A percentile compares a stretch with the other conserved stretches of the same genome.
Evolutionary conservation across 1,284 basidiomycete genomes (phyloP).

Genomic region (Hymenochaete sp.): DNA sequence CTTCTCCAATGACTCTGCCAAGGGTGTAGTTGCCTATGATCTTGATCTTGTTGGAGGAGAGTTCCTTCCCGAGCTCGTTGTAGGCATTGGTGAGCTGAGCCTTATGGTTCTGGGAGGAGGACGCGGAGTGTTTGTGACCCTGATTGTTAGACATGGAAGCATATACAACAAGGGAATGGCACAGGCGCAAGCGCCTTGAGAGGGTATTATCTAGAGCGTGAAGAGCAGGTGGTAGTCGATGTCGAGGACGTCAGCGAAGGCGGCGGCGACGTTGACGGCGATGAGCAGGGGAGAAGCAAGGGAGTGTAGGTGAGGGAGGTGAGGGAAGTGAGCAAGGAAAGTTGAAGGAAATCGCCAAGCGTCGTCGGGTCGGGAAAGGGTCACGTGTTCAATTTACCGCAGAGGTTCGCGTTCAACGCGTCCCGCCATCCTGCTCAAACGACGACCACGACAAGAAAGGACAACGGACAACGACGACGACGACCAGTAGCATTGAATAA

Average conservation of each 20-base stretch:
- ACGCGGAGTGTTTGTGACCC: slow-evolving; percentile 57
- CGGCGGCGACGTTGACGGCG: background rate
- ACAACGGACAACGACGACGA: background rate
- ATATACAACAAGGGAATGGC: slow-evolving; percentile 39
- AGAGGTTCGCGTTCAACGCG: too few species aligned
- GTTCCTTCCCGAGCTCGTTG: slow-evolving; percentile 92
- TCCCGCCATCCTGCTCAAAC: background rate
- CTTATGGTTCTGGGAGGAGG: slow-evolving; percentile 68
- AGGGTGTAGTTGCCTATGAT: slow-evolving; percentile 95
- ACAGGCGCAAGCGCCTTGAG: slow-evolving; percentile 26
- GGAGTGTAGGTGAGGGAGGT: too few species aligned
- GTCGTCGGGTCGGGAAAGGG: too few species aligned
- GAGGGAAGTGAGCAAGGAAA: too few species aligned
- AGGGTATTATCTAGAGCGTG: background rate
- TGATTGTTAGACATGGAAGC: slow-evolving; percentile 33
- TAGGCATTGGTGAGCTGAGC: slow-evolving; percentile 91
- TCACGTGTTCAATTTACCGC: too few species aligned
- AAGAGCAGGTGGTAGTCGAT: slow-evolving; percentile 1
- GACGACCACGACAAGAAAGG: background rate
- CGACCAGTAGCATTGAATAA: background rate
- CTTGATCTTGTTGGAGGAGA: slow-evolving; percentile 80
- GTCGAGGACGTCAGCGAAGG: background rate
- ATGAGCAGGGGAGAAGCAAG: background rate
- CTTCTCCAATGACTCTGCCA: slow-evolving; percentile 93
- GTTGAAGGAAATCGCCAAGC: too few species aligned